Base-by-base conservation (phyloP, 768 basidiomycete species). In the Tulasnella sp. region DNA sequence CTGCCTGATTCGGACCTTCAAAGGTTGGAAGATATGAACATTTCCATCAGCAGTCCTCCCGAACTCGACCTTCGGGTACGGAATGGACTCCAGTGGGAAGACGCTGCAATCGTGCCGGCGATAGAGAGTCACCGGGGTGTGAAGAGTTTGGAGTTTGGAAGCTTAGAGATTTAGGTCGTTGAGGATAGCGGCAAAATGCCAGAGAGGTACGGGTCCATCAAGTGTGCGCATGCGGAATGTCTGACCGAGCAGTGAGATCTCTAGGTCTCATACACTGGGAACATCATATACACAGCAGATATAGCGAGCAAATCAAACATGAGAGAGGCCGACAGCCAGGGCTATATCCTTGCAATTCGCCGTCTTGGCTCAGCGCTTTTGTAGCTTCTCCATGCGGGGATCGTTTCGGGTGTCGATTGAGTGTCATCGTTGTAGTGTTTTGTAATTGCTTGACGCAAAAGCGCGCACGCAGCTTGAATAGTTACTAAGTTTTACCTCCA, bases 371-470 rank as follows among this genome's bases (percentile, higher is more conserved):
- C 39, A 40, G 5, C 10, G 3, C 5, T 40, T 90, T n/a, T n/a
- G n/a, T n/a, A n/a, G n/a, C n/a, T n/a, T 93, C 83, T 97, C 95
- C 85, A 99, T 84, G 85, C 90, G 92, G 81, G 89, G 91, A 14
- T 96, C 97, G 82, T 94, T 93, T 86, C n/a, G n/a, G 92, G 94
- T 76, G 91, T 90, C 84, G 96, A 98, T 88, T 3, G 27, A n/a
- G 87, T 87, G 82, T 95, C 93, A 2, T 91, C 91, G 84, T 99
- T 99, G 86, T 97, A 99, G 75, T 87, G n/a, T 84, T 78, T 91
- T 88, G 85, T 96, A 98, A 83, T 99, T 99, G 82, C 94, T 90
- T 83, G 94, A 94, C 76, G 98, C 90, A n/a, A n/a, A n/a, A n/a
- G n/a, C n/a, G n/a, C n/a, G n/a, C n/a, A n/a, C n/a, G n/a, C n/a